These are phyloP conservation scores for Styphnolobium japonicum DNA, from an alignment of 306 rosid genomes.

Conservation along the genomic window DNA sequence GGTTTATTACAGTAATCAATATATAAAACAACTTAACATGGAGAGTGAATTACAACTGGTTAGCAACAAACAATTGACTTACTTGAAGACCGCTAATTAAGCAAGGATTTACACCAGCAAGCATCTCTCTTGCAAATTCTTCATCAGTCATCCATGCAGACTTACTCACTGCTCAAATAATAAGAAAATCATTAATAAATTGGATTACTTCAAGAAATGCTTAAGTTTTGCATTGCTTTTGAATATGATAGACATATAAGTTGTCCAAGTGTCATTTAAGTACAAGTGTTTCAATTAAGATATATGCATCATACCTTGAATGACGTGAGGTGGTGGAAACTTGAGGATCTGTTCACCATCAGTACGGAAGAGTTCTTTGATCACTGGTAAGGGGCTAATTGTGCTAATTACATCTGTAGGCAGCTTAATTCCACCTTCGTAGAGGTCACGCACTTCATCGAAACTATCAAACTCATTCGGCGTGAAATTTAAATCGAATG, in stretches of 20 bases:
- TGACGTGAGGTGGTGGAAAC: constrained; percentile 61
- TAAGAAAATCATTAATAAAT: background rate
- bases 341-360: constrained; percentile 66
- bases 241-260: background rate
- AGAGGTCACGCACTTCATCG: constrained; percentile 58
- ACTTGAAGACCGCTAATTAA: constrained; percentile 61
- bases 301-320: constrained; percentile 42
- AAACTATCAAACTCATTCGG: constrained; percentile 63
- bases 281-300: background rate
- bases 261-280: background rate
- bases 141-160: constrained; percentile 86
- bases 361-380: constrained; percentile 65
- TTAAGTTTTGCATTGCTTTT: background rate
- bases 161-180: constrained; percentile 44
- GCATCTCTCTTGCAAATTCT: constrained; percentile 88
- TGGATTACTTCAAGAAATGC: background rate
- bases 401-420: constrained; percentile 42
- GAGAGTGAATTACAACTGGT: background rate
- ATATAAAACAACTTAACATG: background rate
- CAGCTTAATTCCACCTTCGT: constrained; percentile 59
- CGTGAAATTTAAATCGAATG: constrained; percentile 30
- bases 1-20: background rate
- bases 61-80: constrained; percentile 15
- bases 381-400: constrained; percentile 48
- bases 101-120: constrained; percentile 83